Evolutionary conservation across 2,329 filamentous ascomycete species (phyloP).

Genomic region (Penicillium hordei): DNA sequence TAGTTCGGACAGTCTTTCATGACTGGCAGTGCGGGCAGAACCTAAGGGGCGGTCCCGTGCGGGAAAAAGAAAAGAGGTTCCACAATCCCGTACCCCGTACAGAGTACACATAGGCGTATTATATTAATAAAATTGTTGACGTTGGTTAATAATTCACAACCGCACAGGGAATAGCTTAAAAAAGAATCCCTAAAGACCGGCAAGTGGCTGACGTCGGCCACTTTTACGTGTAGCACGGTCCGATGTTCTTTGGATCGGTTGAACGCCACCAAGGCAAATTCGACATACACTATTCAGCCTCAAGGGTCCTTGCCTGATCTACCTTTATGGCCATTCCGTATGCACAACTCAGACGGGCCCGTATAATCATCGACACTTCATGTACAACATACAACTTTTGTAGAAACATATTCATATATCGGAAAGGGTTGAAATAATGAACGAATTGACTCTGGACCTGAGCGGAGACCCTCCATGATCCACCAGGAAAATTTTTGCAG

Average conservation of each 20-base stretch:
- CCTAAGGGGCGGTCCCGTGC: not conserved
- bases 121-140: not conserved
- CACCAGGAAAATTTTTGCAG: conserved; percentile 6
- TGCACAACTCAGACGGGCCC: not conserved
- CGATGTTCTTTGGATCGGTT: not conserved
- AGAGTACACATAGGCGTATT: not conserved
- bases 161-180: not conserved
- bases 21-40: not conserved
- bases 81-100: not conserved
- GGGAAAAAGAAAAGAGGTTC: not conserved
- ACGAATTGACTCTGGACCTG: too few relatives aligned
- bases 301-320: not conserved
- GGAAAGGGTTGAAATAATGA: not conserved
- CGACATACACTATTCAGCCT: not conserved
- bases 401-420: not conserved
- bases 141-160: not conserved
- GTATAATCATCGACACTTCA: not conserved
- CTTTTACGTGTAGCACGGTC: not conserved
- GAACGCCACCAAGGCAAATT: not conserved
- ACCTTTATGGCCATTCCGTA: not conserved
- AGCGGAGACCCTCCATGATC: not conserved
- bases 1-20: not conserved
- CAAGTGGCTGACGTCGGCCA: not conserved
- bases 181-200: not conserved
- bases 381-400: too few relatives aligned